phyloP scores from a whole-genome alignment of 2,329 filamentous ascomycete species.

The Aureobasidium sp. region DNA sequence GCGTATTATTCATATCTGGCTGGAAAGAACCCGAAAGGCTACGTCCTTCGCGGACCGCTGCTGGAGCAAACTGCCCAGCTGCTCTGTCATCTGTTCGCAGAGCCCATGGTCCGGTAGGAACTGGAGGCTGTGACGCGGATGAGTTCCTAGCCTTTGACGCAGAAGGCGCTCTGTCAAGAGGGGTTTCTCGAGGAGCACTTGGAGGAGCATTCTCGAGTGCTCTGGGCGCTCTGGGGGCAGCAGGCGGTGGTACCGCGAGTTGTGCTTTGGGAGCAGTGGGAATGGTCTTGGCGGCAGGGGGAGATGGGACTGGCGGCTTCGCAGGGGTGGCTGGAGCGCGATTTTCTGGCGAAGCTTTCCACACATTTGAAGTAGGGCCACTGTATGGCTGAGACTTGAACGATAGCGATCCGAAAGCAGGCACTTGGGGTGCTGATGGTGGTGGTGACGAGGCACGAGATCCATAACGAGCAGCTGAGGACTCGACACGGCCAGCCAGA shows the following conservation, averaged over 20 bases:
- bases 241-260: constrained; percentile 27
- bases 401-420: constrained; percentile 43
- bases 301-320: neutral
- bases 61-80: neutral
- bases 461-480: constrained; percentile 38
- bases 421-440: constrained; percentile 46
- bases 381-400: constrained; percentile 15
- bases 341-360: constrained; percentile 33
- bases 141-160: constrained; percentile 3
- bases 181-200: neutral
- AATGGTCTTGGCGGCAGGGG: constrained; percentile 16
- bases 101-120: constrained; percentile 13
- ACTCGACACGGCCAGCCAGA: constrained; percentile 37
- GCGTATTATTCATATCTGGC: neutral
- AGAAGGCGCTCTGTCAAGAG: neutral
- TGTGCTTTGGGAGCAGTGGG: constrained; percentile 31
- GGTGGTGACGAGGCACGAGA: constrained; percentile 43
- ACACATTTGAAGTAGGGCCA: constrained; percentile 31
- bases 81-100: constrained; percentile 8
- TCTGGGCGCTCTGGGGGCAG: constrained; percentile 26
- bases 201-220: constrained; percentile 22
- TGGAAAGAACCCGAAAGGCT: constrained; percentile 9
- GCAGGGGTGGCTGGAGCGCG: constrained; percentile 2
- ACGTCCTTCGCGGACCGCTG: constrained; percentile 1
- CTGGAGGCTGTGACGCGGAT: neutral